Evolutionary conservation across 768 basidiomycete genomes (phyloP), one percentile per base, ranked within the genome.

Genomic region (Pleurotus platypus): DNA sequence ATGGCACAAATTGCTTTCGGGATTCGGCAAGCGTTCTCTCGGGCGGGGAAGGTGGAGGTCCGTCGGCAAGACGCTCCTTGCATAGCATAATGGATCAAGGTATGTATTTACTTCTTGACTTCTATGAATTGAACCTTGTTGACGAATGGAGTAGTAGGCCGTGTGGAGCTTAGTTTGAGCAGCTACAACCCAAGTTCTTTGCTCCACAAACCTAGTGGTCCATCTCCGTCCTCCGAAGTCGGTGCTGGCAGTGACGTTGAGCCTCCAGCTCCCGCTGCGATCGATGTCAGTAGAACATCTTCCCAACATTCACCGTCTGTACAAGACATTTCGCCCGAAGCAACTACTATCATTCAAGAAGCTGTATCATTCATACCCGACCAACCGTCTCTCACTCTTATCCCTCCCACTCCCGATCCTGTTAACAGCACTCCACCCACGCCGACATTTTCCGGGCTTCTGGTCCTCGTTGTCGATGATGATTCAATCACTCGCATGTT

Each of bases 401-500:
- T 35, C 0, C 30, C 30, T 35, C 55, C 55, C 20, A 39, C 57
- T n/a, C 42, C 49, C 5, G 16, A 48, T 26, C 26, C 58, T 22
- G 49, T 59, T 48, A 49, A 59, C 18, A 47, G 46, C n/a, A 22
- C 26, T 13, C 35, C 18, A 9, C 38, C 35, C 5, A 51, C 20
- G 9, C 18, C 18, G 42, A 20, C 51, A 3, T 26, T 54, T 30
- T 46, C 20, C 18, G 58, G 53, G 3, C 66, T 83, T 55, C 72
- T 70, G n/a, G 84, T 82, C 55, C 75, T 85, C 20, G 84, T 87
- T 9, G 85, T 87, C 0, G 86, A 87, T 62, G 85, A 89, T 63
- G 88, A 89, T 64, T 63, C 72, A 16, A 63, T 89, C 45, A 87
- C 87, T 30, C 76, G 87, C 37, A 79, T 72, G 46, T 71, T 89